A percentile compares a stretch with the other conserved stretches of the same genome.
Conservation (phyloP, 2,329 filamentous ascomycete species). For the Fusarium mundagurra region DNA sequence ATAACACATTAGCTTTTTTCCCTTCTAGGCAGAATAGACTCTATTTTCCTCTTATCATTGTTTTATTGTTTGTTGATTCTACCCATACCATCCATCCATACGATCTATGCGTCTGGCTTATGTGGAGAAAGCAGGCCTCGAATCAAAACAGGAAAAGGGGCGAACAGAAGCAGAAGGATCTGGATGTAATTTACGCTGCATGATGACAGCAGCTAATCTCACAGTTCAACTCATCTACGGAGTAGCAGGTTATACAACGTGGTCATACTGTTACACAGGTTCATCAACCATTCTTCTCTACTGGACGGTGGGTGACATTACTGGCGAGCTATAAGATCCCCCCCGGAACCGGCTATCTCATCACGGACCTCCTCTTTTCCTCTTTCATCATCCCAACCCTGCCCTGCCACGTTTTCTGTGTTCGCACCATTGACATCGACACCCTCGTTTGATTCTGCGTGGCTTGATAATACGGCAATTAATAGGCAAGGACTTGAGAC, state of each 20-base stretch:
- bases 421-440: slow-evolving; percentile 5
- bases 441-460: background rate
- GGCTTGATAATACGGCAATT: background rate
- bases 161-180: background rate
- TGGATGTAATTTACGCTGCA: slow-evolving; percentile 15
- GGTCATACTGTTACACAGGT: slow-evolving; percentile 1
- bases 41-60: too few species aligned
- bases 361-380: slow-evolving; percentile 31
- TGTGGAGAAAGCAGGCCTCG: slow-evolving; percentile 21
- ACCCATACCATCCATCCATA: slow-evolving; percentile 2
- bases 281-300: background rate
- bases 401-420: slow-evolving; percentile 42
- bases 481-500: background rate
- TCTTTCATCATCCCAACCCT: slow-evolving; percentile 30
- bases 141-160: slow-evolving; percentile 22
- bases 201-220: background rate
- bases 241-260: background rate
- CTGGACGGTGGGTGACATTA: background rate
- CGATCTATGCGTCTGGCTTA: background rate
- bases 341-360: slow-evolving; percentile 32
- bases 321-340: slow-evolving; percentile 3
- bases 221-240: background rate
- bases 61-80: background rate
- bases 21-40: too few species aligned
- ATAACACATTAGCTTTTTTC: too few species aligned